Base-by-base conservation (phyloP, 2,329 filamentous ascomycete species). In the Xylariales sp. region DNA sequence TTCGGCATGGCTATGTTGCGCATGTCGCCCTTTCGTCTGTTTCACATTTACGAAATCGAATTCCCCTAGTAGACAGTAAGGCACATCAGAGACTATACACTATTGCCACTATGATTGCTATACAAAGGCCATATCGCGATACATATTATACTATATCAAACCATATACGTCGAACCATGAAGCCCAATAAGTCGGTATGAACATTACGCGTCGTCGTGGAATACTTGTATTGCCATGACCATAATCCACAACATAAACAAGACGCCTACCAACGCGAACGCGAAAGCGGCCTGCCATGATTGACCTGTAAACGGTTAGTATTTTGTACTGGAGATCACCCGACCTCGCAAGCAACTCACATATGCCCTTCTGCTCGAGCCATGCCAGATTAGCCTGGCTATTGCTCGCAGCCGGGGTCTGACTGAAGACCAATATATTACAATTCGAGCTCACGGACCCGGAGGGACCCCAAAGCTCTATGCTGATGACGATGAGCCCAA, bases 191-290 rank as follows among this genome's bases (percentile, higher is more conserved):
- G n/a, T n/a, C n/a, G n/a, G n/a, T n/a, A 28, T 16, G 11, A 22
- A 2, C 4, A 22, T 39, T 40, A 53, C 3, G 43, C 42, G 15
- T 51, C 50, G 20, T 55, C 54, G 24, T 57, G 72, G 64, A 79
- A 84, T 8, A 84, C 80, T 48, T 81, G 78, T 51, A 80, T 78
- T 9, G 78, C 74, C 73, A 84, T 82, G 47, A 82, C 65, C 69
- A 83, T 82, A 53, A 83, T 77, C 80, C 80, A 84, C n/a, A 84
- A 55, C 44, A 82, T 57, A 48, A 83, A 83, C 1, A 82, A 62
- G 14, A 61, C 65, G 0, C 80, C 80, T 2, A 80, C 72, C 18
- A 85, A 59, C 14, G 71, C 71, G 56, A 84, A 80, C 1, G 78
- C 72, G 59, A 83, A 85, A 2, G 77, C 76, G 1, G 81, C 71